Conservation (phyloP, 495 filamentous ascomycete genomes). For the Glarea lozoyensis region DNA sequence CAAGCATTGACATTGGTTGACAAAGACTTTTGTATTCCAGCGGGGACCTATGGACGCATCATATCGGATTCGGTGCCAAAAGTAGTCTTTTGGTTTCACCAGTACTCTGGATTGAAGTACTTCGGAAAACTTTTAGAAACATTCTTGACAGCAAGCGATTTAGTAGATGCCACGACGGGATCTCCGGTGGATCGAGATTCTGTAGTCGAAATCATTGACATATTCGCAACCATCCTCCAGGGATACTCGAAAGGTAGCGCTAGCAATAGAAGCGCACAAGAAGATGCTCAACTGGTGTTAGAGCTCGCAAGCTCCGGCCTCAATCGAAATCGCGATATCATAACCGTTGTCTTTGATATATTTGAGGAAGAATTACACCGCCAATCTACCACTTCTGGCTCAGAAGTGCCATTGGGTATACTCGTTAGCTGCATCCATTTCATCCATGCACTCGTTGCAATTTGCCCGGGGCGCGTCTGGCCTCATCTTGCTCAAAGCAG, state of each 20-base stretch:
- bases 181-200: slow-evolving; percentile 36
- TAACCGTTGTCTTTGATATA: slow-evolving; percentile 72
- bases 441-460: slow-evolving; percentile 53
- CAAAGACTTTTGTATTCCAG: slow-evolving; percentile 43
- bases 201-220: slow-evolving; percentile 52
- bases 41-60: slow-evolving; percentile 61
- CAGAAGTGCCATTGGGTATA: slow-evolving; percentile 45
- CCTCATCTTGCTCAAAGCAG: slow-evolving; percentile 73
- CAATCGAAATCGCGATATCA: slow-evolving; percentile 63
- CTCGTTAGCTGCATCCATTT: slow-evolving; percentile 73
- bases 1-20: slow-evolving; percentile 22
- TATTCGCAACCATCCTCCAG: slow-evolving; percentile 45
- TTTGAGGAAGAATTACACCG: slow-evolving; percentile 60
- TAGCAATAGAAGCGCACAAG: slow-evolving; percentile 6
- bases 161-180: slow-evolving; percentile 26
- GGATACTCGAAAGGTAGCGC: slow-evolving; percentile 5
- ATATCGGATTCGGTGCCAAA: slow-evolving; percentile 50
- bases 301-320: slow-evolving; percentile 67
- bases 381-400: slow-evolving; percentile 31
- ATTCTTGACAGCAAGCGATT: slow-evolving; percentile 32
- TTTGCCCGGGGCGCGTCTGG: slow-evolving; percentile 81
- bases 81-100: slow-evolving; percentile 56
- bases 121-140: slow-evolving; percentile 56
- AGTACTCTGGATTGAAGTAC: slow-evolving; percentile 58
- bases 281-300: slow-evolving; percentile 41